Percentiles rank a stretch among this genome's conserved stretches.
Conservation (phyloP, 2,329 filamentous ascomycete species). For the Trichoderma sp. region DNA sequence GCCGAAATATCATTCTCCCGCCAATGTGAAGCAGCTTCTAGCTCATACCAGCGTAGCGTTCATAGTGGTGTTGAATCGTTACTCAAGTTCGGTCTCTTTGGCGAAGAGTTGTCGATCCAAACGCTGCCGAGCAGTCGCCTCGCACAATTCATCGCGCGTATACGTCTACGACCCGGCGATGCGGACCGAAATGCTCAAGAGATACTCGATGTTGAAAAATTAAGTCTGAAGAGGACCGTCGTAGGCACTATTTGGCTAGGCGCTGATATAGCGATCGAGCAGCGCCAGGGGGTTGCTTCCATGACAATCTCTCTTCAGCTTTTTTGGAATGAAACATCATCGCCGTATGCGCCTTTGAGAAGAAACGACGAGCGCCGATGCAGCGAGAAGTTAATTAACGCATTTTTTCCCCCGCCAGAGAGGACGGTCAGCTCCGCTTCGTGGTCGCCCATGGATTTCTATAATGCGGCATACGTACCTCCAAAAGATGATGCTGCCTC, state of each 20-base stretch:
- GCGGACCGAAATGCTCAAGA: conserved; percentile 19
- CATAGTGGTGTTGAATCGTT: conserved; percentile 25
- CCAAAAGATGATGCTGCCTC: conserved; percentile 39
- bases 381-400: conserved; percentile 38
- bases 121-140: conserved; percentile 20
- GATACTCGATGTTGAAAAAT: conserved; percentile 23
- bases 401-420: conserved; percentile 30
- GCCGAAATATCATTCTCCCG: conserved; percentile 30
- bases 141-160: conserved; percentile 13
- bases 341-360: conserved; percentile 32
- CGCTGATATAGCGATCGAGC: conserved; percentile 32
- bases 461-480: conserved; percentile 65
- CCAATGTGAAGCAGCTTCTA: conserved; percentile 21
- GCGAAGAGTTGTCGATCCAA: conserved; percentile 22
- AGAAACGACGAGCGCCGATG: conserved; percentile 29
- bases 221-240: conserved; percentile 20
- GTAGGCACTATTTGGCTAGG: conserved; percentile 37
- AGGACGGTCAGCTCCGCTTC: conserved; percentile 20
- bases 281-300: conserved; percentile 25
- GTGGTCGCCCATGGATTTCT: conserved; percentile 58
- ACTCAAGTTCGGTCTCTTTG: conserved; percentile 22
- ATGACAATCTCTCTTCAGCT: conserved; percentile 36
- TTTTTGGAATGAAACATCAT: conserved; percentile 43
- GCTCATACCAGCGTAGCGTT: neutral
- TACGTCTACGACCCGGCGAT: conserved; percentile 28